Evolutionary conservation across 805 yeast genomes (phyloP), one percentile per base, ranked within the genome.

Genomic region (Yarrowia sp.): DNA sequence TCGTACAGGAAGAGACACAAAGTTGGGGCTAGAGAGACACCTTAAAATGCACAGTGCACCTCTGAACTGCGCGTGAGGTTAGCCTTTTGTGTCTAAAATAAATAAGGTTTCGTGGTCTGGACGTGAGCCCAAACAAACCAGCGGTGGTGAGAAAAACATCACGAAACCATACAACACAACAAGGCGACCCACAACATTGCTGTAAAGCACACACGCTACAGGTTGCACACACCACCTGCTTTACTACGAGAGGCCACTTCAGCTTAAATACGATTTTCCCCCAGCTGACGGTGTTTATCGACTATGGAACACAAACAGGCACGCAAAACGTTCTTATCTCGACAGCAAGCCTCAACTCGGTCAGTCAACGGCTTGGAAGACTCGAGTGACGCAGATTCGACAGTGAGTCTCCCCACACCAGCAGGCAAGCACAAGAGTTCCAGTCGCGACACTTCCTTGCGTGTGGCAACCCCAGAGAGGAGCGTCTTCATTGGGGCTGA

Each of bases 401-500:
- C 28, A 22, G 28, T 22, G 28, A 22, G 5, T 5, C 28, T 22
- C 28, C 28, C 28, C 28, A 10, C 15, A 18, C 35, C n/a, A 38
- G 32, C 22, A n/a, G 38, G 14, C n/a, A 4, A 18, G 18, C 8
- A n/a, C 36, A 18, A 11, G 15, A 35, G 8, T n/a, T 5, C 14
- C 18, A 51, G 14, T 18, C 39, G 22, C 15, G 61, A 55, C 61
- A 31, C n/a, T 15, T 55, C 61, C 15, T 28, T 15, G 38, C 47
- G 15, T 55, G 47, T 41, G 31, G 47, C 47, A 15, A 55, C 61
- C 61, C 61, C 61, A 18, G 47, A 55, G 31, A 15, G 61, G 31
- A 55, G 61, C 13, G 61, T n/a, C 14, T 55, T 55, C 17, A 17
- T 55, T 55, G 61, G 61, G 61, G 61, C 61, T 41, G 47, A 41